Evolutionary conservation across 106 monocot species (phyloP), one percentile per base, ranked within the genome.

Genomic region (Gastrodia elata): DNA sequence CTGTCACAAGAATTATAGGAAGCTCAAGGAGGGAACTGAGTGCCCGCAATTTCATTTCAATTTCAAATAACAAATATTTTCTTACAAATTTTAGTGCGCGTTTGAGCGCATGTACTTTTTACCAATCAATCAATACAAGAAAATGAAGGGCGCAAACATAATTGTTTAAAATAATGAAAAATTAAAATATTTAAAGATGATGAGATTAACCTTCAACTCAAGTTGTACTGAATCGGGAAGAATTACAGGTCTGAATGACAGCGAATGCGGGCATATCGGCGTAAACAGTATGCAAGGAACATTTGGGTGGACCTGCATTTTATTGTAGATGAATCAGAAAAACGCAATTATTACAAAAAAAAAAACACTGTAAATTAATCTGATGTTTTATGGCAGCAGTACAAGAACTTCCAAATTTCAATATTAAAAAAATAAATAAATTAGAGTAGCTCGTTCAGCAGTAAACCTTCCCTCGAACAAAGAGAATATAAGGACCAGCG

Each of bases 211-310:
- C 92, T 99, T 99, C 36, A 99, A 70, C 72, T 93, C 98, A 78
- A 99, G 93, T 68, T 74, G 84, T 41, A 91, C 88, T 78, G 98
- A 99, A 80, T 99, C 98, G 40, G 98, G 98, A 86, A 99, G 98
- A 78, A 99, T 94, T 28, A 99, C 98, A 76, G 98, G 93, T 87
- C 98, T 83, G 72, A 94, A 93, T 74, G 98, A 98, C 38, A 99
- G 82, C 6, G 93, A 99, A 78, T 99, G 98, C 0, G 93, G 91
- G 43, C 93, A 99, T 44, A 98, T 98, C 80, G 93, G 98, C 56
- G 98, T 99, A 79, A 99, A 99, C 39, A 94, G 82, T 83, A 99
- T 89, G 82, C 98, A 93, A 32, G 98, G 98, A 77, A 99, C 98
- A 84, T 99, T 99, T 52, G 93, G 98, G 76, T 99, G 98, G 15